phyloP scores from a whole-genome alignment of 2,329 filamentous ascomycete species.

The Colletotrichum eleusines region DNA sequence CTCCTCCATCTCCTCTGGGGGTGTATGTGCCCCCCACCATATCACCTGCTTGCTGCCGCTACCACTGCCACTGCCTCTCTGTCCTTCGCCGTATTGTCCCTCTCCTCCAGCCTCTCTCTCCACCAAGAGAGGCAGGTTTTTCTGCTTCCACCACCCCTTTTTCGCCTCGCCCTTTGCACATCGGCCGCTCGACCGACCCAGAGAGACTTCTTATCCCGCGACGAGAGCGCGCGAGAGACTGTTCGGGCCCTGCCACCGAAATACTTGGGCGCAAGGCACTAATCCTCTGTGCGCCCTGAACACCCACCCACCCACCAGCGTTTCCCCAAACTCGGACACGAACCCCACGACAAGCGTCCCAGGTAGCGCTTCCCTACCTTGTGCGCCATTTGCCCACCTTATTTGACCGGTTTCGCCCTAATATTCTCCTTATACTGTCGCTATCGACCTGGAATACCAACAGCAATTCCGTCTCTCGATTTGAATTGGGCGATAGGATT shows the following conservation, averaged over 20 bases:
- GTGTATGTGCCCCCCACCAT: conserved; percentile 36
- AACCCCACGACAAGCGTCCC: conserved; percentile 27
- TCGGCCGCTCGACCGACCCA: not conserved
- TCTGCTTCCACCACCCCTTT: conserved; percentile 25
- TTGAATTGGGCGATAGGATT: not conserved
- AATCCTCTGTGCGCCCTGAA: conserved; percentile 7
- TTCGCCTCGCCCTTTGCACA: conserved; percentile 6
- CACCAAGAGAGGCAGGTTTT: conserved; percentile 39
- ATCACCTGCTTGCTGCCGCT: conserved; percentile 24
- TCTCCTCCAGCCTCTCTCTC: conserved; percentile 37
- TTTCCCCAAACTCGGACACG: conserved; percentile 22
- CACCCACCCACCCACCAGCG: not conserved
- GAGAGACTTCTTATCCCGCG: not conserved
- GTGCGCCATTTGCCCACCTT: conserved; percentile 18
- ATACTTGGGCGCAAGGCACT: conserved; percentile 23
- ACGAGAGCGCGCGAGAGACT: not conserved
- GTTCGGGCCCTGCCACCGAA: not conserved
- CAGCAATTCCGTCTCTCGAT: not conserved
- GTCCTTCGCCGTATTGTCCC: conserved; percentile 12
- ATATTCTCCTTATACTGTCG: conserved; percentile 9
- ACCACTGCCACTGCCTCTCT: conserved; percentile 1
- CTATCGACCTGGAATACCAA: conserved; percentile 7
- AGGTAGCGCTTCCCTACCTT: conserved; percentile 10
- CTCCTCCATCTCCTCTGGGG: conserved; percentile 8
- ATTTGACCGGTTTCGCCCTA: not conserved